Conservation (phyloP, 768 basidiomycete genomes). For the Cantharellus cinnabarinus region DNA sequence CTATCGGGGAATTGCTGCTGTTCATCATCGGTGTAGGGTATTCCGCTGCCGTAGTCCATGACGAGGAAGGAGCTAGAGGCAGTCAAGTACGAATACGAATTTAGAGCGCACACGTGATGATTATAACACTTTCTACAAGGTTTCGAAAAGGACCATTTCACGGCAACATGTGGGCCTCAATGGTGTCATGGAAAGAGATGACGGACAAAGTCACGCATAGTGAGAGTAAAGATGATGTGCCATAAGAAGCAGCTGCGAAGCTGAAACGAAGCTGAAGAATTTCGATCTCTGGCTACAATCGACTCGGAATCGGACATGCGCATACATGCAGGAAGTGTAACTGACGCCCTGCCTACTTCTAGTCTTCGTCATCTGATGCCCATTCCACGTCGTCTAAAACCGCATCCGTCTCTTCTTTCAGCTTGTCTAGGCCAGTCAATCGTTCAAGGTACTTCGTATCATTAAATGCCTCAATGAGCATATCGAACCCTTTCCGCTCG, state of each 20-base stretch:
- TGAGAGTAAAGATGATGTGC: too few relatives aligned
- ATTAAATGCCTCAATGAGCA: slow-evolving; percentile 67
- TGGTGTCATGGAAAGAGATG: too few relatives aligned
- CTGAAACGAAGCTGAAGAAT: too few relatives aligned
- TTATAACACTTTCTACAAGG: too few relatives aligned
- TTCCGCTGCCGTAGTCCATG: not conserved
- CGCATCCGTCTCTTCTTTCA: slow-evolving; percentile 56
- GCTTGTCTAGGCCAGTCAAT: slow-evolving; percentile 57
- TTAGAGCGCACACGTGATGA: too few relatives aligned
- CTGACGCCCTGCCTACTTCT: not conserved
- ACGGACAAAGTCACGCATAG: too few relatives aligned
- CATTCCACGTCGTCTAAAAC: slow-evolving; percentile 54
- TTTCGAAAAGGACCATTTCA: too few relatives aligned
- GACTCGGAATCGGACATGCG: too few relatives aligned
- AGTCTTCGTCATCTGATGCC: slow-evolving; percentile 17
- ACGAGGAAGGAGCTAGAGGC: not conserved
- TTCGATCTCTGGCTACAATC: too few relatives aligned
- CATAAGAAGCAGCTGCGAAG: too few relatives aligned
- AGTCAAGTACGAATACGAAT: not conserved
- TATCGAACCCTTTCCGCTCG: slow-evolving; percentile 53
- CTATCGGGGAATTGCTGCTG: not conserved
- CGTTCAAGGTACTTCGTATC: slow-evolving; percentile 54
- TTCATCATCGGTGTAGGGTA: not conserved
- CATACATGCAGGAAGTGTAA: too few relatives aligned
- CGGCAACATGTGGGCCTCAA: too few relatives aligned